Conservation (phyloP, 2,329 filamentous ascomycete genomes). For the Stachybotrys echinatus region DNA sequence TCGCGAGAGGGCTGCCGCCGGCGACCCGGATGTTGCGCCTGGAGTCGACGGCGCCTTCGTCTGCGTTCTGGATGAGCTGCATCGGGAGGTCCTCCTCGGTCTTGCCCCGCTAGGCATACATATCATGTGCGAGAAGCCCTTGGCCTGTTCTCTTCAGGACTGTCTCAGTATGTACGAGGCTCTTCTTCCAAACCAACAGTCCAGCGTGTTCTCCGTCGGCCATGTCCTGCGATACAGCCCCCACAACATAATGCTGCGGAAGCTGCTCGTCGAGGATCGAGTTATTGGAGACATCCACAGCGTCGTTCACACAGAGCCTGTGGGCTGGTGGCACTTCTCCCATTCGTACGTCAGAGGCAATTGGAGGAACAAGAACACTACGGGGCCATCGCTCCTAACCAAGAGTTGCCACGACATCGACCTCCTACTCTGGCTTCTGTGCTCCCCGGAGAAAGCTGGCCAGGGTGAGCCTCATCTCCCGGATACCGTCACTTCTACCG, state of each 20-base stretch:
- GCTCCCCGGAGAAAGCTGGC: constrained; percentile 54
- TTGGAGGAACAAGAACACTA: constrained; percentile 76
- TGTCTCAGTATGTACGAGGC: constrained; percentile 70
- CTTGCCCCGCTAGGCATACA: constrained; percentile 69
- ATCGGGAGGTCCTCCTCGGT: constrained; percentile 72
- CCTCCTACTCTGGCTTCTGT: constrained; percentile 84
- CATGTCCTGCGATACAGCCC: constrained; percentile 92
- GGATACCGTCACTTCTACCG: constrained; percentile 67
- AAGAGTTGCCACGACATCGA: constrained; percentile 98
- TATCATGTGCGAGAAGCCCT: constrained; percentile 92
- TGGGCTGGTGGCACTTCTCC: constrained; percentile 94
- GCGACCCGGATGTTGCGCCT: constrained; percentile 37
- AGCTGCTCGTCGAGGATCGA: constrained; percentile 67
- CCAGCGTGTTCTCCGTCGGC: constrained; percentile 75
- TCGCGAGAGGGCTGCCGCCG: constrained; percentile 45
- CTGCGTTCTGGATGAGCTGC: constrained; percentile 80
- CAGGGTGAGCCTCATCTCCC: constrained; percentile 63
- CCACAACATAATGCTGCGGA: constrained; percentile 80
- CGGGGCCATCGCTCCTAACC: constrained; percentile 79
- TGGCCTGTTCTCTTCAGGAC: constrained; percentile 73
- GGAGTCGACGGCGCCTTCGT: constrained; percentile 60
- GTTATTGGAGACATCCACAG: constrained; percentile 81
- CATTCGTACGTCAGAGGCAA: constrained; percentile 91
- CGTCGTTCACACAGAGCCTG: constrained; percentile 86
- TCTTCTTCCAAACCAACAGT: constrained; percentile 29